Percentiles rank a stretch among this genome's conserved stretches.
Conservation (phyloP, 108 stramenopile genomes). For the Fistulifera pelliculosa region DNA sequence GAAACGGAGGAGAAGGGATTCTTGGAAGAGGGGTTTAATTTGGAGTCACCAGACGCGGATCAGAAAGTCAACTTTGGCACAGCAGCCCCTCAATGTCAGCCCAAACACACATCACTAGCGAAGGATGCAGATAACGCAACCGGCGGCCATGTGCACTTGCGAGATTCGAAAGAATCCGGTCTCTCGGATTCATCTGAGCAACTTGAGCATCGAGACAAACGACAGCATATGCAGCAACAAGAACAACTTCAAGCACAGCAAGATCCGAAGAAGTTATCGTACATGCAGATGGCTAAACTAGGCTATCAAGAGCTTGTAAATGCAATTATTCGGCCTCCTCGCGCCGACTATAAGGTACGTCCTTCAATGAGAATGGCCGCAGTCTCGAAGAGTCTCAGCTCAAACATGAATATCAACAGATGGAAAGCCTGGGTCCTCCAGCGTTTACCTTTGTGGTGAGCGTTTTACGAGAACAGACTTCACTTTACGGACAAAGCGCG, state of each 20-base stretch:
- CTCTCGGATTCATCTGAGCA: conserved; percentile 2
- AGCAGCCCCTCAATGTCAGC: conserved; percentile 68
- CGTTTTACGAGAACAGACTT: conserved; percentile 93
- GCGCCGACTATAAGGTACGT: conserved; percentile 82
- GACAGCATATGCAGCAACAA: conserved; percentile 24
- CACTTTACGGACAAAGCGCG: conserved; percentile 80
- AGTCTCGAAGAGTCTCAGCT: neutral
- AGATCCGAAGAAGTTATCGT: conserved; percentile 33
- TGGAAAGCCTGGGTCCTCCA: conserved; percentile 76
- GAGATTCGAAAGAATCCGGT: no score
- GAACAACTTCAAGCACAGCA: conserved; percentile 17
- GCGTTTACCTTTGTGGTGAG: conserved; percentile 75
- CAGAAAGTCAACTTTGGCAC: conserved; percentile 57
- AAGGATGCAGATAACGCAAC: conserved; percentile 7
- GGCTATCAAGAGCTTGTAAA: conserved; percentile 93
- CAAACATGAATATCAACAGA: conserved; percentile 19
- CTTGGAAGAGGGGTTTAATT: conserved; percentile 30
- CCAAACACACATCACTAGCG: conserved; percentile 42
- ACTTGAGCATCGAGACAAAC: conserved; percentile 26
- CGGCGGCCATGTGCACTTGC: no score
- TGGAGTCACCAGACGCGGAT: conserved; percentile 56
- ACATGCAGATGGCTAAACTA: conserved; percentile 72
- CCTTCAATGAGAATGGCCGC: neutral
- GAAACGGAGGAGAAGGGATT: conserved; percentile 18
- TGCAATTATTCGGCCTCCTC: conserved; percentile 96